Evolutionary conservation across 2,329 filamentous ascomycete species (phyloP).

Genomic region (Trichoderma sp.): DNA sequence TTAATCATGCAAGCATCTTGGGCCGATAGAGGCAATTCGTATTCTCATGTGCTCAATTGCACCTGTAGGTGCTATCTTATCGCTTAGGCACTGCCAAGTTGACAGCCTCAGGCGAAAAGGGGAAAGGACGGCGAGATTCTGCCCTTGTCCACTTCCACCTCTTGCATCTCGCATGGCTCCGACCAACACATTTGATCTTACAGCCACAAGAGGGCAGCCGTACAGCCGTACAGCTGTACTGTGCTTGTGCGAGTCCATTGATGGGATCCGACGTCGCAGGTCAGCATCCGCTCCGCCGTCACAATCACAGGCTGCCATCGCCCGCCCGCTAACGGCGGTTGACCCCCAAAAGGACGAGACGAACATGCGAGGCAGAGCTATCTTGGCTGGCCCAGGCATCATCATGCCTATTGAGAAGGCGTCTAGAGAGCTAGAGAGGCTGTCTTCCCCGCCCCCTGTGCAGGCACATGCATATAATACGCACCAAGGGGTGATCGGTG

Average conservation of each 20-base stretch:
- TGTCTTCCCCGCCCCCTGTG: conserved; percentile 6
- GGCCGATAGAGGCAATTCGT: not conserved
- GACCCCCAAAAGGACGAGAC: not conserved
- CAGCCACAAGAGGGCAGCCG: not conserved
- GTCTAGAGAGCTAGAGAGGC: not conserved
- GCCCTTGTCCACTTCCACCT: not conserved
- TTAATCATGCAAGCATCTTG: not conserved
- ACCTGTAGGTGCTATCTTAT: not conserved
- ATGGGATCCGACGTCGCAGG: not conserved
- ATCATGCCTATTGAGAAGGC: not conserved
- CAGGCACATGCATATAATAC: conserved; percentile 16
- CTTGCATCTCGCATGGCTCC: not conserved
- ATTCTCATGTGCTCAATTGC: not conserved
- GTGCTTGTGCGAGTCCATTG: not conserved
- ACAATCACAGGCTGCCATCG: not conserved
- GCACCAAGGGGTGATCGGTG: conserved; percentile 11
- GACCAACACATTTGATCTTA: not conserved
- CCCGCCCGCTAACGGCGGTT: not conserved
- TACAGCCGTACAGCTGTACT: not conserved
- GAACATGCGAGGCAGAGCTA: not conserved
- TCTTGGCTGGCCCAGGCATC: not conserved
- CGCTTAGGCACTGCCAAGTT: not conserved
- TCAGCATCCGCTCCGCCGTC: not conserved
- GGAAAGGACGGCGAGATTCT: not conserved
- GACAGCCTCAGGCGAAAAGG: not conserved